Percentiles rank a stretch among this genome's conserved stretches.
Conservation (phyloP, 2,329 filamentous ascomycete genomes). For the Fonsecaea nubica region DNA sequence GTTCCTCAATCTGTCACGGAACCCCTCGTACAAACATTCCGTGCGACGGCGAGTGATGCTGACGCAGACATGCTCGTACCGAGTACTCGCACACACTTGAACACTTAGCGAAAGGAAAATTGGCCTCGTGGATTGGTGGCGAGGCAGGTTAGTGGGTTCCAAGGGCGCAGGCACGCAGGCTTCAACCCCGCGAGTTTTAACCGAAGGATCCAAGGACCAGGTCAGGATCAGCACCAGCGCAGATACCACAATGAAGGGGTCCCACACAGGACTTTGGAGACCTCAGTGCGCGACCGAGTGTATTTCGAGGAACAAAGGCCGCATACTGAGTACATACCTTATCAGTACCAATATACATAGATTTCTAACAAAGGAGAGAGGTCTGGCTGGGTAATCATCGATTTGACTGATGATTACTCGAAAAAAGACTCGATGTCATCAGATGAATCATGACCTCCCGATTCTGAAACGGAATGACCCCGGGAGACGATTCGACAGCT, state of each 20-base stretch:
- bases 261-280: not conserved
- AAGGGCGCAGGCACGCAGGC: slow-evolving; percentile 3
- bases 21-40: slow-evolving; percentile 1
- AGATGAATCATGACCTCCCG: slow-evolving; percentile 1
- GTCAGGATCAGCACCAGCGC: slow-evolving; percentile 6
- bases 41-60: not conserved
- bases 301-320: no score
- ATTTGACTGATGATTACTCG: slow-evolving; percentile 9
- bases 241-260: slow-evolving; percentile 3
- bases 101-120: not conserved
- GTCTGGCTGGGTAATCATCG: slow-evolving; percentile 1
- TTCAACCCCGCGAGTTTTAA: slow-evolving; percentile 15
- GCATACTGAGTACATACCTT: no score
- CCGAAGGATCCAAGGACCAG: slow-evolving; percentile 5
- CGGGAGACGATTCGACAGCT: not conserved
- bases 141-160: slow-evolving; percentile 1
- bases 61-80: not conserved
- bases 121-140: slow-evolving; percentile 17
- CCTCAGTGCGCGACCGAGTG: no score
- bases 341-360: not conserved
- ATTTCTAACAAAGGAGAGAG: not conserved
- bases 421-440: slow-evolving; percentile 5
- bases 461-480: not conserved
- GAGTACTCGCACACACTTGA: not conserved
- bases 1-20: slow-evolving; percentile 22